Evolutionary conservation across 805 yeast genomes (phyloP).

Genomic region (Metschnikowia reukaufii): DNA sequence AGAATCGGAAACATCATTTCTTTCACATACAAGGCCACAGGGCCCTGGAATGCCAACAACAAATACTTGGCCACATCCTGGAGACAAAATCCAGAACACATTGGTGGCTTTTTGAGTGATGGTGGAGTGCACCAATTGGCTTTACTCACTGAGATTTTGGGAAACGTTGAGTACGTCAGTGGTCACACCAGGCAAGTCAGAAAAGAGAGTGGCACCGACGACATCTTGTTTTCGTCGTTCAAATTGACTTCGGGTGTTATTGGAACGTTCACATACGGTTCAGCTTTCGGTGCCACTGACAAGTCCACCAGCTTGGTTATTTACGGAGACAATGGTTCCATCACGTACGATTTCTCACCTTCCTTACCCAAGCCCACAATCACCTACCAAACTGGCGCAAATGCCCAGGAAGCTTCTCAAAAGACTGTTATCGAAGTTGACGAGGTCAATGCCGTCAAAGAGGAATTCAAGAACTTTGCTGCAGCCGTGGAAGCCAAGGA

Average conservation of each 20-base stretch:
- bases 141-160: constrained; percentile 76
- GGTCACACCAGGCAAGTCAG: constrained; percentile 79
- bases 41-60: constrained; percentile 61
- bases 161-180: constrained; percentile 66
- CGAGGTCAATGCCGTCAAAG: constrained; percentile 43
- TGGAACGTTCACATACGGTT: constrained; percentile 86
- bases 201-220: constrained; percentile 77
- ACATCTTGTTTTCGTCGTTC: constrained; percentile 70
- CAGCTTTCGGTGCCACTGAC: constrained; percentile 80
- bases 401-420: constrained; percentile 51
- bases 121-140: constrained; percentile 98
- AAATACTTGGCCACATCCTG: constrained; percentile 72
- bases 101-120: constrained; percentile 90
- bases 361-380: constrained; percentile 37
- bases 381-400: constrained; percentile 34
- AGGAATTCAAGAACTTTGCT: constrained; percentile 51
- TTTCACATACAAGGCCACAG: constrained; percentile 73
- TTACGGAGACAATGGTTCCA: constrained; percentile 77
- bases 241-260: constrained; percentile 60
- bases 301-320: constrained; percentile 67
- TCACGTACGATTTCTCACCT: constrained; percentile 67
- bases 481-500: constrained; percentile 63
- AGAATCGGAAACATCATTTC: constrained; percentile 72
- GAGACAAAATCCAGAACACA: constrained; percentile 88
- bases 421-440: constrained; percentile 40